Evolutionary conservation across 2,329 filamentous ascomycete genomes (phyloP).

Genomic region (Ampelomyces quisqualis): DNA sequence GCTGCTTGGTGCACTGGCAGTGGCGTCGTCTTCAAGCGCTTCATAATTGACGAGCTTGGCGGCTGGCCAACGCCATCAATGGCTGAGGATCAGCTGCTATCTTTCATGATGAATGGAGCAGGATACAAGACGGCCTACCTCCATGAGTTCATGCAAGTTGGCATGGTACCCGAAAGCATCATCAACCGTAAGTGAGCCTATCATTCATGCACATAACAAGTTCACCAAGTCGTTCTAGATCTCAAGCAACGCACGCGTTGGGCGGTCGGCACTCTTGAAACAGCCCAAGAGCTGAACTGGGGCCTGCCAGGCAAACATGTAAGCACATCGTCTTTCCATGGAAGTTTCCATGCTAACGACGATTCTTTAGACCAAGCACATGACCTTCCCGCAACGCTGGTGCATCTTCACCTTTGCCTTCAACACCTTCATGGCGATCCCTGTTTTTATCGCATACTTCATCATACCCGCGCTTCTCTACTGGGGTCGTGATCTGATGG

Average conservation of each 20-base stretch:
- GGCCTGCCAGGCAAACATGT: constrained; percentile 5
- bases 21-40: constrained; percentile 7
- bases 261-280: constrained; percentile 7
- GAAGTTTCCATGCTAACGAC: background rate
- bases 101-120: constrained; percentile 7
- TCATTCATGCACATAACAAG: background rate
- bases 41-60: constrained; percentile 4
- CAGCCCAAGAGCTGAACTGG: constrained; percentile 5
- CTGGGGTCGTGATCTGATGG: constrained; percentile 6
- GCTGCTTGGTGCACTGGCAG: constrained; percentile 7
- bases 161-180: constrained; percentile 6
- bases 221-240: background rate
- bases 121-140: constrained; percentile 7
- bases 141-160: constrained; percentile 7
- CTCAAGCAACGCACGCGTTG: constrained; percentile 7
- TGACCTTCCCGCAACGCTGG: constrained; percentile 8
- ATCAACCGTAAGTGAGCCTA: constrained; percentile 4
- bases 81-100: constrained; percentile 5
- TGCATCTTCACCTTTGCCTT: constrained; percentile 7
- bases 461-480: constrained; percentile 7
- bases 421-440: constrained; percentile 8
- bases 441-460: constrained; percentile 6
- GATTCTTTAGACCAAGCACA: constrained; percentile 3
- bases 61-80: constrained; percentile 6
- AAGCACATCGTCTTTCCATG: background rate